Evolutionary conservation across 1,139 yeast genomes (phyloP).

Genomic region (Candida sp.): DNA sequence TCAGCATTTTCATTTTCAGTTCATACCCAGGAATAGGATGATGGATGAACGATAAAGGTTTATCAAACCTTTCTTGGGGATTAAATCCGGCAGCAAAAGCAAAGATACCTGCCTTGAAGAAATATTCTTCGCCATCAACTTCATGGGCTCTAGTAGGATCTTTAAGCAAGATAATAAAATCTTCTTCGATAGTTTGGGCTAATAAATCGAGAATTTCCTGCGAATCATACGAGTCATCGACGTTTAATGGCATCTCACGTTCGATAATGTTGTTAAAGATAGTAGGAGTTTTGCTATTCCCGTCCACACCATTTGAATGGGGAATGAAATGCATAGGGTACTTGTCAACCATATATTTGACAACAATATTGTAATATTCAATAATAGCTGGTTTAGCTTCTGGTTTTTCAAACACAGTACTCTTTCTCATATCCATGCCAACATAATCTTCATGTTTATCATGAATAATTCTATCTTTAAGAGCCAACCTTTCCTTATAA

Average conservation of each 20-base stretch:
- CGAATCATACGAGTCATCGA: constrained; percentile 16
- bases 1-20: constrained; percentile 49
- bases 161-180: constrained; percentile 54
- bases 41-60: constrained; percentile 53
- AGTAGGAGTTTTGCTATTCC: background rate
- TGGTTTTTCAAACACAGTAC: constrained; percentile 34
- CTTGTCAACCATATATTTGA: constrained; percentile 46
- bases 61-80: constrained; percentile 53
- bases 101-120: constrained; percentile 60
- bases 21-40: constrained; percentile 63
- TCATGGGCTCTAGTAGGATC: constrained; percentile 37
- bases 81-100: constrained; percentile 78
- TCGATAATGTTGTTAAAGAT: constrained; percentile 43
- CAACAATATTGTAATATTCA: constrained; percentile 53
- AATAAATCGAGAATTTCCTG: constrained; percentile 39
- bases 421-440: constrained; percentile 20
- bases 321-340: constrained; percentile 56
- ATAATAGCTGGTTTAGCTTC: constrained; percentile 47
- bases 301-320: constrained; percentile 18
- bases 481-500: constrained; percentile 43
- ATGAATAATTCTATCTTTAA: constrained; percentile 38
- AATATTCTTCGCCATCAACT: constrained; percentile 53
- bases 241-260: constrained; percentile 30
- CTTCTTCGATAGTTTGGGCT: constrained; percentile 60
- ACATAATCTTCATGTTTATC: constrained; percentile 38